Evolutionary conservation across 2,329 filamentous ascomycete genomes (phyloP).

Genomic region (Nothophoma quercina): DNA sequence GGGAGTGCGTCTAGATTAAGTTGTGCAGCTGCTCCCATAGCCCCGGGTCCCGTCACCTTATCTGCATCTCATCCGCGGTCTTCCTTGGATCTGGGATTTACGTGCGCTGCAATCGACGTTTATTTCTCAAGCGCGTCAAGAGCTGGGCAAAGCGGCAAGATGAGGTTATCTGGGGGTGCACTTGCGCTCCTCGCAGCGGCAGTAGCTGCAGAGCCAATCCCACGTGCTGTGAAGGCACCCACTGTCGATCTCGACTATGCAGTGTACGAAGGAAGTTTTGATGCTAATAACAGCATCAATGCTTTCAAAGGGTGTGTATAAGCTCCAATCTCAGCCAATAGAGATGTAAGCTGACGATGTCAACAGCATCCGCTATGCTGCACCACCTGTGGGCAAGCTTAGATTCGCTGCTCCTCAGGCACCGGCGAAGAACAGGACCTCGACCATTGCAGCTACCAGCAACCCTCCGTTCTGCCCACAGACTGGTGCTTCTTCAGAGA

Average conservation of each 20-base stretch:
- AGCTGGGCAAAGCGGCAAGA: constrained; percentile 17
- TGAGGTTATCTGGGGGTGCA: constrained; percentile 20
- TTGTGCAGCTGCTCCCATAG: constrained; percentile 27
- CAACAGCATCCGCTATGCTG: constrained; percentile 57
- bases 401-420: constrained; percentile 61
- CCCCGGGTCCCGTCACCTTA: constrained; percentile 20
- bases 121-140: constrained; percentile 1
- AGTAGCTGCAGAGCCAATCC: constrained; percentile 31
- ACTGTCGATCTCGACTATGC: constrained; percentile 44
- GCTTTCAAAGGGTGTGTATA: constrained; percentile 43
- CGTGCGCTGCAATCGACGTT: constrained; percentile 5
- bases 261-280: constrained; percentile 38
- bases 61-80: constrained; percentile 11
- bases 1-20: constrained; percentile 22
- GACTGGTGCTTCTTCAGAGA: constrained; percentile 38
- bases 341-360: constrained; percentile 33
- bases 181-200: constrained; percentile 29
- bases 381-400: constrained; percentile 59
- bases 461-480: constrained; percentile 51
- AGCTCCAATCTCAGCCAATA: not conserved
- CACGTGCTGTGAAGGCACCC: constrained; percentile 30
- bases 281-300: constrained; percentile 36
- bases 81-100: constrained; percentile 17
- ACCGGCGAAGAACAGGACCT: constrained; percentile 53
- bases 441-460: constrained; percentile 51